Percentiles rank a stretch among this genome's conserved stretches.
phyloP scores from a whole-genome alignment of 2,329 filamentous ascomycete genomes.

The Scedosporium apiospermum region DNA sequence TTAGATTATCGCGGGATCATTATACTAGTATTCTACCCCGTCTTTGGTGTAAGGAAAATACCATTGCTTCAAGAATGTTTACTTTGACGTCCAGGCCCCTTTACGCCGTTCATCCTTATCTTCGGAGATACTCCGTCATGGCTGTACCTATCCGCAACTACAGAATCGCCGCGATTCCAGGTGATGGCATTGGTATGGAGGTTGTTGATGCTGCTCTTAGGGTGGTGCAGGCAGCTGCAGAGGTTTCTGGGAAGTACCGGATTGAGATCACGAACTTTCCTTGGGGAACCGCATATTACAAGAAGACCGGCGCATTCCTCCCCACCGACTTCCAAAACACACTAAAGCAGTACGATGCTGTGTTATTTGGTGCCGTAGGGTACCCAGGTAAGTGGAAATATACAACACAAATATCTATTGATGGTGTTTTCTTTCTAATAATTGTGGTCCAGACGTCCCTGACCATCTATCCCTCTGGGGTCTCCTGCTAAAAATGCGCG shows the following conservation, averaged over 20 bases:
- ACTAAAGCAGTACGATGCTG: constrained; percentile 17
- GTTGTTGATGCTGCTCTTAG: constrained; percentile 27
- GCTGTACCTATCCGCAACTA: background rate
- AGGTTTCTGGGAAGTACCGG: background rate
- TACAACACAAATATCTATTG: constrained; percentile 9
- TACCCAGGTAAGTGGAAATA: constrained; percentile 13
- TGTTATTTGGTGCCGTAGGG: constrained; percentile 21
- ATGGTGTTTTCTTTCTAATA: background rate
- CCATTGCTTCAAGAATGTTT: no score
- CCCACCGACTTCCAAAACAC: constrained; percentile 10
- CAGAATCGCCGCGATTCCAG: constrained; percentile 53
- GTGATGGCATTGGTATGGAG: constrained; percentile 62
- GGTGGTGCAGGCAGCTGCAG: background rate
- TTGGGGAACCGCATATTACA: background rate
- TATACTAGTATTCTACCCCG: background rate
- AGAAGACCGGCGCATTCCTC: background rate
- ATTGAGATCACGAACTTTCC: background rate
- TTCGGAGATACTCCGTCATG: background rate
- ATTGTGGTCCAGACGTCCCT: constrained; percentile 37
- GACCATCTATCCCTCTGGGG: constrained; percentile 60
- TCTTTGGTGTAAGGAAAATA: no score
- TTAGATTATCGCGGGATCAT: background rate
- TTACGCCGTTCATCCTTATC: background rate
- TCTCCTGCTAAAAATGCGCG: constrained; percentile 53
- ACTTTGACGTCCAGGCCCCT: no score